A percentile compares a stretch with the other conserved stretches of the same genome.
These are phyloP conservation scores for Skeletonema grethae DNA, from an alignment of 108 stramenopile genomes.

Conservation along the genomic window DNA sequence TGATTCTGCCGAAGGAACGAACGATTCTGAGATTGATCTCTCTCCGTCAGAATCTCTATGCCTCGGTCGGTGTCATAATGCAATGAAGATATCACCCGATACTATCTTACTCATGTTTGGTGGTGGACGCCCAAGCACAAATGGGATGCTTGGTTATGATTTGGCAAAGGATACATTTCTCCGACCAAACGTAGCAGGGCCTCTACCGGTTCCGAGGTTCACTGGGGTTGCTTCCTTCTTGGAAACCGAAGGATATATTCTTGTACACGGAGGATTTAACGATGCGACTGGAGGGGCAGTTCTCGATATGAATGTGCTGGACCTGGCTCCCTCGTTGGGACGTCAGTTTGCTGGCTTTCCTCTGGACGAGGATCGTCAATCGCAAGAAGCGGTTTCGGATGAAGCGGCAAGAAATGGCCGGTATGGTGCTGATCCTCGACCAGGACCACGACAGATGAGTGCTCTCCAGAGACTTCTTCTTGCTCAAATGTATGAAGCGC, in stretches of 20 bases:
- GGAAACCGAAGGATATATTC: slow-evolving; percentile 50
- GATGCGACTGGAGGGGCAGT: slow-evolving; percentile 22
- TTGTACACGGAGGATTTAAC: slow-evolving; percentile 64
- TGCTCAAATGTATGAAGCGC: background rate
- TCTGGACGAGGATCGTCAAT: slow-evolving; percentile 1
- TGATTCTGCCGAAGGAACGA: background rate
- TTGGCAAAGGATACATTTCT: slow-evolving; percentile 45
- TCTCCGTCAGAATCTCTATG: slow-evolving; percentile 48
- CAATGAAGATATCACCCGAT: slow-evolving; percentile 50
- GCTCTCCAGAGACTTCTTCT: background rate
- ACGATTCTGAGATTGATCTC: slow-evolving; percentile 6
- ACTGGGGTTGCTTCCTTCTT: slow-evolving; percentile 42
- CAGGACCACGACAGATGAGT: background rate
- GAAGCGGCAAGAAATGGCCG: slow-evolving; percentile 3
- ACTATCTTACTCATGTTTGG: slow-evolving; percentile 59
- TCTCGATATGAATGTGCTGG: slow-evolving; percentile 22
- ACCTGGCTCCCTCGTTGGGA: slow-evolving; percentile 30
- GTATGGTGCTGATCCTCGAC: background rate
- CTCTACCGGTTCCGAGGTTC: slow-evolving; percentile 54
- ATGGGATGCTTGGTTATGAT: slow-evolving; percentile 58
- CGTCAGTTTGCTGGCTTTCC: slow-evolving; percentile 14
- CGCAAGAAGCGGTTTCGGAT: slow-evolving; percentile 8
- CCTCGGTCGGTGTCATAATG: slow-evolving; percentile 63
- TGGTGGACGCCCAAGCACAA: slow-evolving; percentile 57
- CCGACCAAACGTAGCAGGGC: slow-evolving; percentile 34